Evolutionary conservation across 2,329 filamentous ascomycete species (phyloP).

Genomic region (Elsinoe australis): DNA sequence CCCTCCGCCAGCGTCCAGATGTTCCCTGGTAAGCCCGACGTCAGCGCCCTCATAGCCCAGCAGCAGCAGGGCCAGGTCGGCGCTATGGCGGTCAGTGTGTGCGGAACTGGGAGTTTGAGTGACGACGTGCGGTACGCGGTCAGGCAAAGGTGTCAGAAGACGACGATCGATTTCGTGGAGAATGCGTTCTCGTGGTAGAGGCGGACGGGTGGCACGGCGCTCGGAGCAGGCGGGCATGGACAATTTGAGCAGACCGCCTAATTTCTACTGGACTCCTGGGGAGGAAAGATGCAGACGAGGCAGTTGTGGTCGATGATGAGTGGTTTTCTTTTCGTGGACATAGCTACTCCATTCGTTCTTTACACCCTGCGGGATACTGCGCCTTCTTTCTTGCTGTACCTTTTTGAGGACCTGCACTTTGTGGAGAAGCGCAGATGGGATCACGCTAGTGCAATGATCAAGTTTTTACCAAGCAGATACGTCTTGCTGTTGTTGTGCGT

Average conservation of each 20-base stretch:
- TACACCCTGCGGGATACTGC: too few relatives aligned
- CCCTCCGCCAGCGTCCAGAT: constrained; percentile 78
- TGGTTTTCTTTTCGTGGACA: constrained; percentile 1
- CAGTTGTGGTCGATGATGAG: not conserved
- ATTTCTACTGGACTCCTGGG: constrained; percentile 7
- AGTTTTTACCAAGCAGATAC: too few relatives aligned
- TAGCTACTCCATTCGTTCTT: constrained; percentile 14
- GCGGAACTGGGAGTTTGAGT: constrained; percentile 64
- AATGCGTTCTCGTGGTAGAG: constrained; percentile 62
- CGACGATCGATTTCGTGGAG: constrained; percentile 69
- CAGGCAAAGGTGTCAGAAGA: constrained; percentile 54
- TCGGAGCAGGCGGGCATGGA: constrained; percentile 5
- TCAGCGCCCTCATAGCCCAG: constrained; percentile 67
- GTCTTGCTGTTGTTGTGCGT: too few relatives aligned
- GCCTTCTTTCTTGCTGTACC: too few relatives aligned
- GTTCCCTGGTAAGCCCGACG: constrained; percentile 81
- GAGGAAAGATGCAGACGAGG: not conserved
- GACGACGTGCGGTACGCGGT: constrained; percentile 67
- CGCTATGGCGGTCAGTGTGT: constrained; percentile 80
- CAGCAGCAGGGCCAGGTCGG: constrained; percentile 77
- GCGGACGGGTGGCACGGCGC: not conserved
- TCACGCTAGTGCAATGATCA: constrained; percentile 12
- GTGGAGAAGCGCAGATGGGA: constrained; percentile 8
- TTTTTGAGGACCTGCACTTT: too few relatives aligned
- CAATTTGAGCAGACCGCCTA: constrained; percentile 7